phyloP scores from a whole-genome alignment of 371 early-diverging fungal genomes.

The Mucor piriformis region DNA sequence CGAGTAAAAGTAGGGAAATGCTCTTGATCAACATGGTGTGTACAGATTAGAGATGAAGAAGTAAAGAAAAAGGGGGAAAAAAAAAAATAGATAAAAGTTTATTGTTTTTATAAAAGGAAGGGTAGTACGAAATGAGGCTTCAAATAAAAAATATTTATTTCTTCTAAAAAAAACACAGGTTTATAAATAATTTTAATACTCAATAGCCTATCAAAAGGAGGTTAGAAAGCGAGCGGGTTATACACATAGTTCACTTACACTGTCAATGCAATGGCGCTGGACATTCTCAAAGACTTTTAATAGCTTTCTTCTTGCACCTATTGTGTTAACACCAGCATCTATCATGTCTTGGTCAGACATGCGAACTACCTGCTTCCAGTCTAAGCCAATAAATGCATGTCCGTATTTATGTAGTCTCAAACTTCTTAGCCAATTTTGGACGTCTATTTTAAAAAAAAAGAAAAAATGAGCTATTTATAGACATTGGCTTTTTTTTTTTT shows the following conservation, averaged over 20 bases:
- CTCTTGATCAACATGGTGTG: slow-evolving; percentile 10
- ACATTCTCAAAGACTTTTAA: slow-evolving; percentile 95
- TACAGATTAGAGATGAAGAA: not conserved
- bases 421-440: slow-evolving; percentile 89
- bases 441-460: slow-evolving; percentile 69
- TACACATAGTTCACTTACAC: slow-evolving; percentile 29
- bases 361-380: slow-evolving; percentile 86
- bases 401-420: slow-evolving; percentile 96
- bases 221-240: not conserved
- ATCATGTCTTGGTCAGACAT: slow-evolving; percentile 84
- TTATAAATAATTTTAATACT: slow-evolving; percentile 5
- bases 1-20: slow-evolving; percentile 1
- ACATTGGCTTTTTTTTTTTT: too few species aligned
- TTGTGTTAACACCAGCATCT: slow-evolving; percentile 86
- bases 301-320: slow-evolving; percentile 94
- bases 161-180: not conserved
- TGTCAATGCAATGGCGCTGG: slow-evolving; percentile 49
- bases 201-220: slow-evolving; percentile 9
- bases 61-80: not conserved
- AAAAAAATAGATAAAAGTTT: not conserved
- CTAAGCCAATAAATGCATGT: slow-evolving; percentile 80
- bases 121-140: slow-evolving; percentile 14
- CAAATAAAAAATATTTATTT: not conserved
- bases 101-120: not conserved
- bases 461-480: not conserved